Base-by-base conservation (phyloP, 352 stramenopile species). In the Blastocystis sp. region DNA sequence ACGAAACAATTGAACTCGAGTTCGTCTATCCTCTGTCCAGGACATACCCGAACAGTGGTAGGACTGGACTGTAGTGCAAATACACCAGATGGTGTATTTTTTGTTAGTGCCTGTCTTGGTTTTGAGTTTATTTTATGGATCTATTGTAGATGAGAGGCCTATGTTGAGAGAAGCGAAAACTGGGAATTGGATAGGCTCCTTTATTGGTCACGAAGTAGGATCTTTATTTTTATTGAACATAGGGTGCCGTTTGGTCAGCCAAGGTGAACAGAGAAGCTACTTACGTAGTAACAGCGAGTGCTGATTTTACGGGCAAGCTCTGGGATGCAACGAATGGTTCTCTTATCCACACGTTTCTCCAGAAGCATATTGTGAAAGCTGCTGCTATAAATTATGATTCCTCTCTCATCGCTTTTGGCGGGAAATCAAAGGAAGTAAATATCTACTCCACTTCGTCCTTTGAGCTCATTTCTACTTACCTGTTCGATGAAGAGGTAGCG, bases 131-230 rank as follows among this genome's bases (percentile, higher is more conserved):
- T 26, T 20, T 20, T 23, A 2, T 29, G 43, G 7, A 20, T 87
- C 9, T 26, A 39, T 64, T 47, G 53, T 37, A 89, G 94, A 96
- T 91, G 95, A 95, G 90, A 91, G 94, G 56, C 94, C 94, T 47
- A 96, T 96, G 94, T 91, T 96, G 64, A 93, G 94, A 2, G 93
- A 93, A 68, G 93, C 91, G 7, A 92, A 92, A 61, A 93, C 94
- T 37, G 94, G 94, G 69, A 92, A 96, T 91, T 96, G 94, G 94
- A 95, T 96, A 84, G 94, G 93, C 63, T 96, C 93, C 54, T 96
- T 96, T 76, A 93, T 95, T 55, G 94, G 94, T 56, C 94, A 96
- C 91, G 96, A 96, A 79, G 59, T 89, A 43, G 59, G 1, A 20
- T 34, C 6, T 54, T n/a, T 54, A 8, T 82, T 18, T 13, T 11